Evolutionary conservation across 768 basidiomycete genomes (phyloP).

Genomic region (Auricularia heimuer): DNA sequence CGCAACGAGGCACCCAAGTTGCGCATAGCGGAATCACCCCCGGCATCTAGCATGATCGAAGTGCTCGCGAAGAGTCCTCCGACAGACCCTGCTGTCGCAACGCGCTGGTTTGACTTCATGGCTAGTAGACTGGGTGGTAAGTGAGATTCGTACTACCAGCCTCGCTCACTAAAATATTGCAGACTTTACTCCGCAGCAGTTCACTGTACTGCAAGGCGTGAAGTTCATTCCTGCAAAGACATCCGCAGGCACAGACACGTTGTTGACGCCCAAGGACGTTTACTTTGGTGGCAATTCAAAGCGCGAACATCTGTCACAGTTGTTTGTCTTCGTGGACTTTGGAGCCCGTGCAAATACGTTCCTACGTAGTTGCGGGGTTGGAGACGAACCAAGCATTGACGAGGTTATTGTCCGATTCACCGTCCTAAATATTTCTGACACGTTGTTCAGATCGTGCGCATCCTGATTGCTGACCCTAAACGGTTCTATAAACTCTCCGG

Average conservation of each 20-base stretch:
- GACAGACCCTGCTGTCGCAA: conserved; percentile 40
- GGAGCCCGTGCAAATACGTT: conserved; percentile 75
- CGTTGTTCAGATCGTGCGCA: conserved; percentile 39
- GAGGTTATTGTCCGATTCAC: conserved; percentile 26
- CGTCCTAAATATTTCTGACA: not conserved
- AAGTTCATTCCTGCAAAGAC: conserved; percentile 55
- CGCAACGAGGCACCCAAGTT: conserved; percentile 52
- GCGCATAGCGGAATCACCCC: conserved; percentile 60
- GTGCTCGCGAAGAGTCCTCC: conserved; percentile 55
- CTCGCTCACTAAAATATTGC: not conserved
- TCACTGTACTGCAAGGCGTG: conserved; percentile 45
- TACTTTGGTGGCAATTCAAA: conserved; percentile 48
- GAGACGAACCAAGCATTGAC: conserved; percentile 75
- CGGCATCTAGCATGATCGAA: conserved; percentile 46
- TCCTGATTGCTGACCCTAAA: conserved; percentile 56
- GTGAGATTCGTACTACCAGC: conserved; percentile 13
- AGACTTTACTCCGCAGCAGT: conserved; percentile 53
- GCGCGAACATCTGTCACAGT: conserved; percentile 59
- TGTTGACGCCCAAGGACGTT: conserved; percentile 57
- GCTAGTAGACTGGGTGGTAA: conserved; percentile 52
- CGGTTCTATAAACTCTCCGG: conserved; percentile 64
- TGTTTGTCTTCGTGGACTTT: conserved; percentile 87
- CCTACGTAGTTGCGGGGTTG: conserved; percentile 78
- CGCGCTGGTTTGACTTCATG: conserved; percentile 57
- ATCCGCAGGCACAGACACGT: conserved; percentile 18